These are phyloP conservation scores for Tuber aestivum DNA, from an alignment of 495 filamentous ascomycete genomes.

Conservation along the genomic window DNA sequence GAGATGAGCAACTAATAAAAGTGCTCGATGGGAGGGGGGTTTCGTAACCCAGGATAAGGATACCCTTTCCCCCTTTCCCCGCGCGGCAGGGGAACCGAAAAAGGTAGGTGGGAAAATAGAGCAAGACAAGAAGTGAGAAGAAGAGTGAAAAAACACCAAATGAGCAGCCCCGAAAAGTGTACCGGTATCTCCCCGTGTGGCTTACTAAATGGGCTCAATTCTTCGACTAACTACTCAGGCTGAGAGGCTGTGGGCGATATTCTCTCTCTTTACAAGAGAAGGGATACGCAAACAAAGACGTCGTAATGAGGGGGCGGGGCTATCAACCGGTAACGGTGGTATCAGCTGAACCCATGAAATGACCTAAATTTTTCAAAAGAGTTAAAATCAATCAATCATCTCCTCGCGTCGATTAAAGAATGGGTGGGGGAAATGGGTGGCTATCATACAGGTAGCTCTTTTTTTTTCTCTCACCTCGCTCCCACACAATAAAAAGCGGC, in stretches of 20 bases:
- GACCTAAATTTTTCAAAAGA: slow-evolving; percentile 2
- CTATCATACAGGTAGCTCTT: neutral
- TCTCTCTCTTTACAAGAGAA: slow-evolving; percentile 1
- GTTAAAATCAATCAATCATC: neutral
- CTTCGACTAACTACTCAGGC: slow-evolving; percentile 1
- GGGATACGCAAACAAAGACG: slow-evolving; percentile 4
- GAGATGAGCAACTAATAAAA: slow-evolving; percentile 6
- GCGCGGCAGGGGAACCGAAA: slow-evolving; percentile 6
- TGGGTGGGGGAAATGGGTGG: slow-evolving; percentile 13
- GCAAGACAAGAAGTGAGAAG: neutral
- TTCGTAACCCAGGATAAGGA: slow-evolving; percentile 4
- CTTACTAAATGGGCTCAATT: slow-evolving; percentile 3
- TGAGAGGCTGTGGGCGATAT: slow-evolving; percentile 1
- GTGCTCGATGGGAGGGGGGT: neutral
- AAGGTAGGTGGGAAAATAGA: slow-evolving; percentile 3
- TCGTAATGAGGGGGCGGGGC: slow-evolving; percentile 5
- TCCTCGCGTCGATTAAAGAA: neutral
- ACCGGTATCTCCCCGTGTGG: neutral
- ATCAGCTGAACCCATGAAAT: slow-evolving; percentile 5
- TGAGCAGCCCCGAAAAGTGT: neutral
- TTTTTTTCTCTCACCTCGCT: slow-evolving; percentile 16
- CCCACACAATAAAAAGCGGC: slow-evolving; percentile 4
- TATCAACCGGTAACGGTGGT: neutral
- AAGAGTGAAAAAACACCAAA: neutral
- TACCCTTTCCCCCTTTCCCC: neutral